Conservation (phyloP, 495 filamentous ascomycete genomes). For the Penicillium verhagenii region DNA sequence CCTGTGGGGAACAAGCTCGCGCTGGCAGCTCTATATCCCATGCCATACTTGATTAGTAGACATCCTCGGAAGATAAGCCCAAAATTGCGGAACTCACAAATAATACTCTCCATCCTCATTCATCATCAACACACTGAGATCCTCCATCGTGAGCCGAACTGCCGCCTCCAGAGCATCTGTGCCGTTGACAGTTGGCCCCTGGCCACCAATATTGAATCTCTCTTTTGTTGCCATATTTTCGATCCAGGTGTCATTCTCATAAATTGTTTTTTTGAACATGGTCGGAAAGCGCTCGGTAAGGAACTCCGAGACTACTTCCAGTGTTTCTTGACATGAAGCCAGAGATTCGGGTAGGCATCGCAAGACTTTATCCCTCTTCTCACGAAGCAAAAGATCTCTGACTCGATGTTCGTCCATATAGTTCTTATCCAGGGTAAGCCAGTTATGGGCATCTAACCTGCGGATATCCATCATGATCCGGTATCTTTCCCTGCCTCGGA, state of each 20-base stretch:
- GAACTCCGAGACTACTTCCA: constrained; percentile 51
- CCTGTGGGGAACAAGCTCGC: constrained; percentile 58
- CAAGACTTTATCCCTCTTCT: constrained; percentile 43
- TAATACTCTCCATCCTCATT: constrained; percentile 50
- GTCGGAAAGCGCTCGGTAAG: constrained; percentile 47
- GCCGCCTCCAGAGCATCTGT: constrained; percentile 54
- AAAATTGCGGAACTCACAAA: constrained; percentile 36
- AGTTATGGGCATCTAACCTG: constrained; percentile 50
- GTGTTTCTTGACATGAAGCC: constrained; percentile 49
- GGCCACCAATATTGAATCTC: constrained; percentile 33
- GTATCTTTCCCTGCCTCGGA: constrained; percentile 44
- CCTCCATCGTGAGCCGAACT: constrained; percentile 58
- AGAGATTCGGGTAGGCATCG: constrained; percentile 50
- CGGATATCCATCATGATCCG: constrained; percentile 56
- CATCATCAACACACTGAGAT: constrained; percentile 54
- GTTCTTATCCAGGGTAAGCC: constrained; percentile 54
- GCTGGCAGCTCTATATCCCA: constrained; percentile 47
- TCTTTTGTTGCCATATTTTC: constrained; percentile 52
- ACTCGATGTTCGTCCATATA: constrained; percentile 51
- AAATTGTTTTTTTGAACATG: constrained; percentile 40
- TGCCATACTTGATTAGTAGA: neutral
- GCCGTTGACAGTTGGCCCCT: constrained; percentile 22
- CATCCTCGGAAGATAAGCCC: neutral
- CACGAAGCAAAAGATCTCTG: constrained; percentile 40
- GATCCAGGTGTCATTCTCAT: constrained; percentile 32